Percentiles rank a stretch among this genome's conserved stretches.
phyloP scores from a whole-genome alignment of 306 rosid genomes.

The Cucumis melo region DNA sequence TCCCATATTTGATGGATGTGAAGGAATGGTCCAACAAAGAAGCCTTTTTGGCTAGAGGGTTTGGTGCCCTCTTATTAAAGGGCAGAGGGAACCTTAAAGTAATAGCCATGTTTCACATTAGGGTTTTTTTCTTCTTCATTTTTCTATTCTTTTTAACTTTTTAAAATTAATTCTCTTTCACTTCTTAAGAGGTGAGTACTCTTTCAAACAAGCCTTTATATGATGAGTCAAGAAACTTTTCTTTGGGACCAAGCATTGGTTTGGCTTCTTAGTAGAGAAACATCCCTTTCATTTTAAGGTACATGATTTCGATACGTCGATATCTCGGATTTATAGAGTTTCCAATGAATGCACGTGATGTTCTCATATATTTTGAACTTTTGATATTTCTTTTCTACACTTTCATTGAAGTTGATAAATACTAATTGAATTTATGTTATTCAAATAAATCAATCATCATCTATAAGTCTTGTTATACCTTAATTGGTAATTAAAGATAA shows the following conservation, averaged over 20 bases:
- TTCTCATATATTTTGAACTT: too few species aligned
- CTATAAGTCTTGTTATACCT: too few species aligned
- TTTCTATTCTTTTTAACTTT: background rate
- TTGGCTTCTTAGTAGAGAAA: background rate
- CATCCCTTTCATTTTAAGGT: background rate
- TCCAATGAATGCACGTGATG: too few species aligned
- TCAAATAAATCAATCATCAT: too few species aligned
- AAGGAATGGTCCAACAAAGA: background rate
- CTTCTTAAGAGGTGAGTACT: background rate
- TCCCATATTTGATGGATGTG: background rate
- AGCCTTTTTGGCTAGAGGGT: background rate
- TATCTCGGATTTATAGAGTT: background rate
- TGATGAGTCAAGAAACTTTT: background rate
- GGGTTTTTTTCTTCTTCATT: background rate
- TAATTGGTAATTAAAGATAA: too few species aligned
- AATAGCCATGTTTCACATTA: background rate
- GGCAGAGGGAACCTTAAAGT: background rate
- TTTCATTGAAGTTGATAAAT: background rate
- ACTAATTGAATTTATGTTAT: too few species aligned
- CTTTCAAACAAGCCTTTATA: background rate
- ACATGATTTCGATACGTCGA: background rate
- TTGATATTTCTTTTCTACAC: too few species aligned
- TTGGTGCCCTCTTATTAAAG: background rate
- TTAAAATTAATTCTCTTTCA: too few species aligned
- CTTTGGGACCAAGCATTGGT: background rate